These are phyloP conservation scores for Curvularia lunata DNA, from an alignment of 2,329 filamentous ascomycete genomes.

Conservation along the genomic window DNA sequence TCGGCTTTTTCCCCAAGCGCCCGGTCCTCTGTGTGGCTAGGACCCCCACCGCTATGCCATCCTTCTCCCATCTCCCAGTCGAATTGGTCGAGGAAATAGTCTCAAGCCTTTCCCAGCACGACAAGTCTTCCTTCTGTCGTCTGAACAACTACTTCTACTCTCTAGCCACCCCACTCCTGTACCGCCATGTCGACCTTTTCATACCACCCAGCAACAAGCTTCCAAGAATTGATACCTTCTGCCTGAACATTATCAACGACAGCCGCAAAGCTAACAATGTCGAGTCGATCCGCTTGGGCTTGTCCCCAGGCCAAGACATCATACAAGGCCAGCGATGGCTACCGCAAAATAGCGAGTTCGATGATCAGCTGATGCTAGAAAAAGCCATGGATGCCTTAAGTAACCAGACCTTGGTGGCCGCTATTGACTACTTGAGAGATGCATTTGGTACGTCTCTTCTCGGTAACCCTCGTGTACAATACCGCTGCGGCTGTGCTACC, in stretches of 20 bases:
- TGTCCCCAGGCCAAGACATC: slow-evolving; percentile 18
- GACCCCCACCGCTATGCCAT: slow-evolving; percentile 22
- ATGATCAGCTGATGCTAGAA: slow-evolving; percentile 20
- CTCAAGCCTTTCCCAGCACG: slow-evolving; percentile 26
- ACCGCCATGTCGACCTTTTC: slow-evolving; percentile 33
- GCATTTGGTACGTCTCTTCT: slow-evolving; percentile 16
- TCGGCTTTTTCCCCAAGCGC: neutral
- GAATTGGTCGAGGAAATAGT: slow-evolving; percentile 37
- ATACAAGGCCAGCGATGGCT: slow-evolving; percentile 28
- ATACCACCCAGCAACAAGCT: slow-evolving; percentile 22
- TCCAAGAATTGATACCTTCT: slow-evolving; percentile 37
- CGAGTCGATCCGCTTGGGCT: slow-evolving; percentile 29
- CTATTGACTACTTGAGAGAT: slow-evolving; percentile 25
- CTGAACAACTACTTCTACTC: slow-evolving; percentile 20
- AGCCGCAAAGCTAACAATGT: slow-evolving; percentile 25
- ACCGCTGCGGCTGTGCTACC: neutral
- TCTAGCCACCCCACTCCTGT: slow-evolving; percentile 28
- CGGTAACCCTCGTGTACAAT: neutral
- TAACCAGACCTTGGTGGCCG: slow-evolving; percentile 23
- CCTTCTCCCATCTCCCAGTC: slow-evolving; percentile 26
- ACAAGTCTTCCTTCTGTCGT: slow-evolving; percentile 22
- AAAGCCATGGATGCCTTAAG: slow-evolving; percentile 21
- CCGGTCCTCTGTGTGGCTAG: neutral
- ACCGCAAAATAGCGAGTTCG: slow-evolving; percentile 19
- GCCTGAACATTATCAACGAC: slow-evolving; percentile 30